phyloP scores from a whole-genome alignment of 768 basidiomycete genomes.

The Flagelloscypha sp. region DNA sequence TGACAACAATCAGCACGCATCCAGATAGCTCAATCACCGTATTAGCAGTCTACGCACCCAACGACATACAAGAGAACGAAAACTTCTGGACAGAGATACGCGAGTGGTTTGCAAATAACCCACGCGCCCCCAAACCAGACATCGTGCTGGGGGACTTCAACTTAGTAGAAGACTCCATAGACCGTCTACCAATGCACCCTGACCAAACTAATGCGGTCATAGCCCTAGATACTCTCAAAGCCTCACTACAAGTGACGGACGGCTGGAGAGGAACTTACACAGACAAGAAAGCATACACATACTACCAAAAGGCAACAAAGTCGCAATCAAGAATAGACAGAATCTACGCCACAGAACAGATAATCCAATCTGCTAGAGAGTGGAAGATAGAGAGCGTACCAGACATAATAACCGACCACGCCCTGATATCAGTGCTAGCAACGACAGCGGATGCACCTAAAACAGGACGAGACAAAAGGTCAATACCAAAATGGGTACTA shows the following conservation, averaged over 20 bases:
- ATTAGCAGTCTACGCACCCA: conserved; percentile 15
- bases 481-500: conserved; percentile 6
- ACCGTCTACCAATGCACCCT: conserved; percentile 19
- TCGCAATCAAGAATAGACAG: conserved; percentile 25
- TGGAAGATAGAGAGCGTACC: conserved; percentile 24
- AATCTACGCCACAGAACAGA: conserved; percentile 20
- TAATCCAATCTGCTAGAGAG: conserved; percentile 10
- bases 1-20: conserved; percentile 2
- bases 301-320: conserved; percentile 9
- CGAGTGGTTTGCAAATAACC: background rate
- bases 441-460: background rate
- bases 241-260: conserved; percentile 14
- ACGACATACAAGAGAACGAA: conserved; percentile 3
- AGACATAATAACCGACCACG: conserved; percentile 8
- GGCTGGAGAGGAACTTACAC: conserved; percentile 25
- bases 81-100: conserved; percentile 11
- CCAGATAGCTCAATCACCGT: conserved; percentile 5
- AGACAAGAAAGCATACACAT: conserved; percentile 17
- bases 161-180: conserved; percentile 28
- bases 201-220: conserved; percentile 12
- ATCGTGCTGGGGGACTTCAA: conserved; percentile 35
- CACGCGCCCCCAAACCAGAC: conserved; percentile 16
- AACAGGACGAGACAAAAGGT: conserved; percentile 6
- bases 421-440: conserved; percentile 2
- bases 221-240: conserved; percentile 17